These are phyloP conservation scores for Biscogniauxia sp. DNA, from an alignment of 2,329 filamentous ascomycete genomes.

Conservation along the genomic window DNA sequence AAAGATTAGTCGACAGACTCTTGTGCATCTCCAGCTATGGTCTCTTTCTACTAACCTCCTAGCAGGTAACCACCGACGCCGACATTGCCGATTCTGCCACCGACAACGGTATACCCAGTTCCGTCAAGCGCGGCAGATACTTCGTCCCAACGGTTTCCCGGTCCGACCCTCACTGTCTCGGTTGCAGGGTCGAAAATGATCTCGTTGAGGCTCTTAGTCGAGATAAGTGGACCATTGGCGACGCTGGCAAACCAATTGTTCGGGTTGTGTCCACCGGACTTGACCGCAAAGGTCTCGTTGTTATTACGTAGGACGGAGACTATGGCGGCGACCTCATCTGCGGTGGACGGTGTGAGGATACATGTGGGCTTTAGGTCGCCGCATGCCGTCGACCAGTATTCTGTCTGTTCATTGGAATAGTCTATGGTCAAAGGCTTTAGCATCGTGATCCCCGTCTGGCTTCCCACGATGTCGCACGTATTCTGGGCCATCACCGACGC, in stretches of 20 bases:
- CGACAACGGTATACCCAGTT: slow-evolving; percentile 42
- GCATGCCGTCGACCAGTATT: slow-evolving; percentile 47
- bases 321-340: slow-evolving; percentile 51
- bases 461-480: slow-evolving; percentile 39
- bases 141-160: slow-evolving; percentile 44
- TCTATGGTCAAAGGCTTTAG: slow-evolving; percentile 30
- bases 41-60: slow-evolving; percentile 49
- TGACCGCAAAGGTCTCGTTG: slow-evolving; percentile 51
- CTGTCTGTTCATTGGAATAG: slow-evolving; percentile 37
- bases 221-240: slow-evolving; percentile 47
- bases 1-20: slow-evolving; percentile 37
- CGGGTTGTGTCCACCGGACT: slow-evolving; percentile 57
- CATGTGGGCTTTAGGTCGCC: slow-evolving; percentile 44
- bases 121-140: slow-evolving; percentile 40
- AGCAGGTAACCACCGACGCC: slow-evolving; percentile 50
- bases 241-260: slow-evolving; percentile 53
- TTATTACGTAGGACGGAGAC: slow-evolving; percentile 47
- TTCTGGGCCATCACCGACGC: slow-evolving; percentile 20
- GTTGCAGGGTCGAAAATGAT: slow-evolving; percentile 38
- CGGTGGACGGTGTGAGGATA: slow-evolving; percentile 45
- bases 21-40: slow-evolving; percentile 42
- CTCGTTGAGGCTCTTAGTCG: slow-evolving; percentile 43
- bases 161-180: slow-evolving; percentile 42
- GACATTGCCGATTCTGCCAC: slow-evolving; percentile 45
- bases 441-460: slow-evolving; percentile 31